Conservation (phyloP, 2,329 filamentous ascomycete genomes). For the Calonectria fujianensis region DNA sequence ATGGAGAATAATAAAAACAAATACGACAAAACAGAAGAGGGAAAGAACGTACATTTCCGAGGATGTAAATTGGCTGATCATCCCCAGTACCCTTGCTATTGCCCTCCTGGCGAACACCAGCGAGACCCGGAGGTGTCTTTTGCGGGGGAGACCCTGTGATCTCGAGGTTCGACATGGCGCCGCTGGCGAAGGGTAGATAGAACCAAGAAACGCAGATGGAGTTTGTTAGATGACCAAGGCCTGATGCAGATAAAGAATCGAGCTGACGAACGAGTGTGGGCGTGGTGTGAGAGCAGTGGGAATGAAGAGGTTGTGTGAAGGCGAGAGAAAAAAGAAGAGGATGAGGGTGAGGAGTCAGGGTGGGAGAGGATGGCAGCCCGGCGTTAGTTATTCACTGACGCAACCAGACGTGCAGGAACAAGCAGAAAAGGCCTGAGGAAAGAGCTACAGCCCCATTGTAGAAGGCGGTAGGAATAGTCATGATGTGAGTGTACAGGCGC, state of each 20-base stretch:
- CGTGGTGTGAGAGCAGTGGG: constrained; percentile 42
- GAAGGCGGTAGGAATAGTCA: constrained; percentile 44
- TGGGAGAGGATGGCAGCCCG: constrained; percentile 41
- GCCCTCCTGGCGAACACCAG: constrained; percentile 49
- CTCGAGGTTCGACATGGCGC: constrained; percentile 58
- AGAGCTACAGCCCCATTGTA: constrained; percentile 45
- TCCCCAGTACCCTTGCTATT: constrained; percentile 42
- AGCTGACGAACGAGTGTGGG: constrained; percentile 57
- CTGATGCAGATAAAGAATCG: constrained; percentile 54
- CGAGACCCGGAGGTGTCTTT: constrained; percentile 44
- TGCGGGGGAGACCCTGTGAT: constrained; percentile 56
- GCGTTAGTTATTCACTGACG: constrained; percentile 56
- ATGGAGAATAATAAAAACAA: not conserved
- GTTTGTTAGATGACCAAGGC: constrained; percentile 55
- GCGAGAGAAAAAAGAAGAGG: constrained; percentile 40
- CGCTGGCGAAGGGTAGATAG: constrained; percentile 15
- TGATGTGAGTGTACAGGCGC: constrained; percentile 31
- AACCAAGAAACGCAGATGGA: constrained; percentile 33
- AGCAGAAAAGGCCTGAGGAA: constrained; percentile 50
- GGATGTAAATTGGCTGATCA: constrained; percentile 37
- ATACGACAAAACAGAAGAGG: not conserved
- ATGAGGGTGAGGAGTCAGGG: constrained; percentile 39
- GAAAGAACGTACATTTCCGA: constrained; percentile 47
- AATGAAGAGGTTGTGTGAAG: constrained; percentile 47
- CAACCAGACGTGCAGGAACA: constrained; percentile 48